Conservation (phyloP, 2,329 filamentous ascomycete species). For the Biscogniauxia mediterranea region DNA sequence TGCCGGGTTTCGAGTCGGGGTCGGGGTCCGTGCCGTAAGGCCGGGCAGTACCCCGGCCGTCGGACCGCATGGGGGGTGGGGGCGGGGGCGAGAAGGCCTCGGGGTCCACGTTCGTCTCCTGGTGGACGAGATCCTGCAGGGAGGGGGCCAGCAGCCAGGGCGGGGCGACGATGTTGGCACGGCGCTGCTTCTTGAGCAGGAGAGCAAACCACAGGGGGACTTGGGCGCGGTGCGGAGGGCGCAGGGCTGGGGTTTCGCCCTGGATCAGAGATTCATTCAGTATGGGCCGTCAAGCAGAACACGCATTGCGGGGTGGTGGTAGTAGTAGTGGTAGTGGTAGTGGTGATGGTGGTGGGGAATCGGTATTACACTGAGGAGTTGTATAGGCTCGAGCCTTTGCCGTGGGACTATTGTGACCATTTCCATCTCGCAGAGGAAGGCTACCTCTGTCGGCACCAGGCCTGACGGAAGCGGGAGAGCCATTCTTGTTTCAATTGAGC, state of each 20-base stretch:
- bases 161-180: slow-evolving; percentile 89
- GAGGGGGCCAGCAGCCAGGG: slow-evolving; percentile 81
- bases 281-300: slow-evolving; percentile 7
- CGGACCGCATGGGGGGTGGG: slow-evolving; percentile 55
- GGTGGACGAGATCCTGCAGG: slow-evolving; percentile 72
- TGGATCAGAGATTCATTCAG: slow-evolving; percentile 36
- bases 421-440: slow-evolving; percentile 97
- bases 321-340: slow-evolving; percentile 9
- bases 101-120: slow-evolving; percentile 72
- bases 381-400: slow-evolving; percentile 81
- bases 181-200: slow-evolving; percentile 88
- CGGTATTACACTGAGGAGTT: slow-evolving; percentile 74
- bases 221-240: slow-evolving; percentile 75
- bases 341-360: slow-evolving; percentile 3
- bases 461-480: slow-evolving; percentile 38
- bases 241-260: slow-evolving; percentile 75
- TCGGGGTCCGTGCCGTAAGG: slow-evolving; percentile 30
- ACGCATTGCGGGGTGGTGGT: slow-evolving; percentile 16
- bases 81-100: slow-evolving; percentile 77
- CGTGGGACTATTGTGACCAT: slow-evolving; percentile 89
- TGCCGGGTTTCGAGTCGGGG: slow-evolving; percentile 9
- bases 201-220: slow-evolving; percentile 93
- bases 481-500: slow-evolving; percentile 21
- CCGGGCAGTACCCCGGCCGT: slow-evolving; percentile 44
- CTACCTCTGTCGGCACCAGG: slow-evolving; percentile 82